phyloP scores from a whole-genome alignment of 768 basidiomycete genomes.

The Macrolepiota dolichaula region DNA sequence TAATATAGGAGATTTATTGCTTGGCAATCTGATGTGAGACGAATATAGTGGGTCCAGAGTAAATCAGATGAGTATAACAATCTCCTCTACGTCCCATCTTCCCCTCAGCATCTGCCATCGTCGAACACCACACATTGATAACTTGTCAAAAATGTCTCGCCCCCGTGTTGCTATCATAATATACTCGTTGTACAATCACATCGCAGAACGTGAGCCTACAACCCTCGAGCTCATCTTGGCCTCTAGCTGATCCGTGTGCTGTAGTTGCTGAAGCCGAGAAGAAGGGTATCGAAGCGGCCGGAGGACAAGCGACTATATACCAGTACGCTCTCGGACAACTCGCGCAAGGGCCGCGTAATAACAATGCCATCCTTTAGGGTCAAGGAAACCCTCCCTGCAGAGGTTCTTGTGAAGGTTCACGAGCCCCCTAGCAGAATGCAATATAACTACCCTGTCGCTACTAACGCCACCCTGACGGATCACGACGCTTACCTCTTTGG shows the following conservation, averaged over 20 bases:
- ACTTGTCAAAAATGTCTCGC: slow-evolving; percentile 28
- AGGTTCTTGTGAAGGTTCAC: slow-evolving; percentile 55
- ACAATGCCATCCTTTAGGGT: slow-evolving; percentile 33
- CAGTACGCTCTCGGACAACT: slow-evolving; percentile 29
- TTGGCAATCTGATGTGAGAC: neutral
- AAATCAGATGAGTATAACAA: neutral
- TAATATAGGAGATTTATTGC: too few species aligned
- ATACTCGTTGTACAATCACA: slow-evolving; percentile 76
- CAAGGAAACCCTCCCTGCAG: slow-evolving; percentile 59
- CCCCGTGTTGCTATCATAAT: slow-evolving; percentile 69
- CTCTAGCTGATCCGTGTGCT: neutral
- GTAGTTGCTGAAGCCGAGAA: slow-evolving; percentile 43
- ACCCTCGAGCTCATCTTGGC: neutral
- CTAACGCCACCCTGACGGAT: slow-evolving; percentile 39
- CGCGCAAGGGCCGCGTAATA: neutral
- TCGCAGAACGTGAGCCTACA: slow-evolving; percentile 52
- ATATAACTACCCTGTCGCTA: slow-evolving; percentile 48
- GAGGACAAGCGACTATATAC: slow-evolving; percentile 36
- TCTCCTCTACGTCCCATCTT: neutral
- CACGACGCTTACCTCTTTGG: slow-evolving; percentile 69
- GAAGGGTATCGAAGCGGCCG: slow-evolving; percentile 31
- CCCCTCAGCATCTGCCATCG: neutral
- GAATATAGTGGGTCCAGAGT: neutral
- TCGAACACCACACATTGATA: neutral
- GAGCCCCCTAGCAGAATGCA: neutral